phyloP scores from a whole-genome alignment of 2,329 filamentous ascomycete species.

The Penicillium sp. region DNA sequence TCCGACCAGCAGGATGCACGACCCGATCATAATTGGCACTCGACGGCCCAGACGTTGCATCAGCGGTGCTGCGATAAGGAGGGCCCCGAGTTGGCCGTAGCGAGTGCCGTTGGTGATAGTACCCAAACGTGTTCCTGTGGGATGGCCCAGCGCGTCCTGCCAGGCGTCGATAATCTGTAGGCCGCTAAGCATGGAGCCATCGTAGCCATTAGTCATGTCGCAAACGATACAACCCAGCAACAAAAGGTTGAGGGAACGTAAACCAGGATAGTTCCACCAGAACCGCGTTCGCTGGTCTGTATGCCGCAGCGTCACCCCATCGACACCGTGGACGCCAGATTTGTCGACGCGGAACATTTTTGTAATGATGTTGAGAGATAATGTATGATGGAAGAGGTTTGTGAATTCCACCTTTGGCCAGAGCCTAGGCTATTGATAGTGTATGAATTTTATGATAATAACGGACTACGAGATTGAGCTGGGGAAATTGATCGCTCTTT shows the following conservation, averaged over 20 bases:
- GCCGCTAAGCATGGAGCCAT: conserved; percentile 52
- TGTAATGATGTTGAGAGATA: neutral
- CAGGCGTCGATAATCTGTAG: conserved; percentile 47
- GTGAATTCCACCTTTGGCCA: neutral
- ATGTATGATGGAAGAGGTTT: neutral
- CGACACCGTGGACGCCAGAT: neutral
- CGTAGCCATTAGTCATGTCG: conserved; percentile 40
- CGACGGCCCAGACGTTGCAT: conserved; percentile 21
- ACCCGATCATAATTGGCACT: conserved; percentile 34
- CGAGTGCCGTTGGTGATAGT: conserved; percentile 7
- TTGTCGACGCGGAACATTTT: neutral
- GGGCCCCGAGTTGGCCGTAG: conserved; percentile 5
- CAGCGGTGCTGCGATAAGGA: conserved; percentile 18
- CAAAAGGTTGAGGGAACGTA: neutral
- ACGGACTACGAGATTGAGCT: neutral
- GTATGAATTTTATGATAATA: neutral
- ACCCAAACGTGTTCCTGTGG: conserved; percentile 6
- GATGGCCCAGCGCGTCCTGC: conserved; percentile 34
- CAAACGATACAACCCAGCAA: neutral
- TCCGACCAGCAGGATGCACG: neutral
- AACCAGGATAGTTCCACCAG: neutral
- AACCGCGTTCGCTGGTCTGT: neutral
- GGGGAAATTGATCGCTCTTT: neutral
- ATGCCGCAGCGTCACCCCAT: neutral
- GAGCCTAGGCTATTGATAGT: neutral